phyloP scores from a whole-genome alignment of 306 rosid genomes.

The Trifolium pratense region DNA sequence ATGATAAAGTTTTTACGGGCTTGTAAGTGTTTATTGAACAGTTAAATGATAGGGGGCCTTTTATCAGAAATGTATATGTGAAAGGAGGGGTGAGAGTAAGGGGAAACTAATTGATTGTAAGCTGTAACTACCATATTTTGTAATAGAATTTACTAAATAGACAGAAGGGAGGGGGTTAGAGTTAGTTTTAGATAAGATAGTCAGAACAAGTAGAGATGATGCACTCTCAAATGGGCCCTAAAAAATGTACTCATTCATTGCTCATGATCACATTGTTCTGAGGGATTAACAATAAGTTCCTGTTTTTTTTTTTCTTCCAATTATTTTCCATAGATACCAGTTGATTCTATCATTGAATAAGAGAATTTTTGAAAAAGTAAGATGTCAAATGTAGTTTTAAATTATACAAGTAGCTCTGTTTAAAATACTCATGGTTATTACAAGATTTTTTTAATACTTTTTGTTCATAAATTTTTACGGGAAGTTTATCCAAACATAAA shows the following conservation, averaged over 20 bases:
- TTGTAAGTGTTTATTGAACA: background rate
- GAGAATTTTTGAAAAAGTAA: background rate
- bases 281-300: background rate
- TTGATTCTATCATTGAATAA: background rate
- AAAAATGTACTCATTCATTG: background rate
- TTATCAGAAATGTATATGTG: no score
- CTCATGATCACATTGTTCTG: background rate
- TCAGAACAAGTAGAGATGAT: no score
- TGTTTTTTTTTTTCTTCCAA: background rate
- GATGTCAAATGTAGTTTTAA: constrained; percentile 10
- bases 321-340: background rate
- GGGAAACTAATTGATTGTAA: background rate
- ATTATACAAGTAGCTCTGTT: background rate
- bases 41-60: background rate
- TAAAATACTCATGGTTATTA: constrained; percentile 3
- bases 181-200: no score
- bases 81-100: background rate
- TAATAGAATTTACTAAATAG: background rate
- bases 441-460: background rate
- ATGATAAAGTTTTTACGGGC: background rate
- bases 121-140: background rate
- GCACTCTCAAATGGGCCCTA: background rate
- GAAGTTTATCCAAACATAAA: no score
- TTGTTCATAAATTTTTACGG: background rate
- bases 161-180: no score